phyloP scores from a whole-genome alignment of 768 basidiomycete genomes.

The Lactarius sanguifluus region DNA sequence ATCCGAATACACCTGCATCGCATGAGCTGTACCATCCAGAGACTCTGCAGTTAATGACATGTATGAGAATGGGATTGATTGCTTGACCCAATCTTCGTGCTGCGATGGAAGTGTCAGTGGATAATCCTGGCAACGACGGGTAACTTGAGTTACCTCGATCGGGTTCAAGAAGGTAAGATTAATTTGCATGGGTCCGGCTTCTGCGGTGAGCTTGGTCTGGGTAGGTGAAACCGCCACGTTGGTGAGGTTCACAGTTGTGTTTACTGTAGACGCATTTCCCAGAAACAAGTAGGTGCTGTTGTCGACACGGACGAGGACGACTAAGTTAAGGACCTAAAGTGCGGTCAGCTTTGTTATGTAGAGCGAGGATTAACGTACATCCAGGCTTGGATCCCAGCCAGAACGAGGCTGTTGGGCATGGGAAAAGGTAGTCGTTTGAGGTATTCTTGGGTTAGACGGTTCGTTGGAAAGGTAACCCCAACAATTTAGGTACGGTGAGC shows the following conservation, averaged over 20 bases:
- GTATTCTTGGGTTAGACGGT: too few relatives aligned
- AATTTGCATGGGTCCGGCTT: slow-evolving; percentile 39
- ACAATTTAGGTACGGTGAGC: slow-evolving; percentile 32
- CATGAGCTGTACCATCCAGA: slow-evolving; percentile 37
- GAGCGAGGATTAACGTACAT: background rate
- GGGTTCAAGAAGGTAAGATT: slow-evolving; percentile 42
- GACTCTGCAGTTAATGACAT: slow-evolving; percentile 36
- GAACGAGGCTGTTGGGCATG: background rate
- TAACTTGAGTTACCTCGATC: slow-evolving; percentile 36
- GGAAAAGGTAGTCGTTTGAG: too few relatives aligned
- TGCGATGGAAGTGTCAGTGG: slow-evolving; percentile 14
- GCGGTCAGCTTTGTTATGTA: background rate
- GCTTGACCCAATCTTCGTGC: slow-evolving; percentile 39
- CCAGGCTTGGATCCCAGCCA: too few relatives aligned
- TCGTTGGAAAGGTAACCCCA: slow-evolving; percentile 13
- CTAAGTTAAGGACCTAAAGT: slow-evolving; percentile 13
- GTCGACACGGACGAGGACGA: slow-evolving; percentile 21
- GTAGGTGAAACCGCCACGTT: slow-evolving; percentile 39
- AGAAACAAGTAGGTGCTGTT: slow-evolving; percentile 24
- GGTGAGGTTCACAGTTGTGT: slow-evolving; percentile 26
- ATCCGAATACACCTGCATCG: slow-evolving; percentile 42
- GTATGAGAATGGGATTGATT: slow-evolving; percentile 44
- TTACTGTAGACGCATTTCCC: slow-evolving; percentile 13
- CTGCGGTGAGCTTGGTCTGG: slow-evolving; percentile 35
- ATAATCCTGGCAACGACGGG: background rate